These are phyloP conservation scores for Medicago ruthenica DNA, from an alignment of 306 rosid genomes.

Conservation along the genomic window DNA sequence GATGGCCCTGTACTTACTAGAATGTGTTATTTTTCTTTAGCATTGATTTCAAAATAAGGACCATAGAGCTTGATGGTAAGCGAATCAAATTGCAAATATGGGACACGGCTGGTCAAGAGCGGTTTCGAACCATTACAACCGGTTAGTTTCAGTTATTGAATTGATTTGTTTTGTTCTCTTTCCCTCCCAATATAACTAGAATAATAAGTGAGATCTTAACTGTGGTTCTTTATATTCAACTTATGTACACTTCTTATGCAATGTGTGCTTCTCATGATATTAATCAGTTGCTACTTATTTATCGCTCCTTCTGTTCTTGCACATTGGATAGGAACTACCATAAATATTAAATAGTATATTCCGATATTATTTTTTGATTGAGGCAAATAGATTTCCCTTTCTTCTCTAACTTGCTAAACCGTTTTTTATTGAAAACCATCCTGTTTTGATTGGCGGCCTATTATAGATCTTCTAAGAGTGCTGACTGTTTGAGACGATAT, in stretches of 20 bases:
- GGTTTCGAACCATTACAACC: slow-evolving; percentile 93
- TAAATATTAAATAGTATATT: neutral
- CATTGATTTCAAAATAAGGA: slow-evolving; percentile 97
- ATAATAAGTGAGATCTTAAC: slow-evolving; percentile 1
- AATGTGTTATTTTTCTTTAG: slow-evolving; percentile 53
- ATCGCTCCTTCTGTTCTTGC: slow-evolving; percentile 18
- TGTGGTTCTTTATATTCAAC: slow-evolving; percentile 10
- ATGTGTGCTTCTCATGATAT: neutral
- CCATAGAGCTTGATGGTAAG: slow-evolving; percentile 92
- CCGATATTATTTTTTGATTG: neutral
- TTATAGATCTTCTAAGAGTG: slow-evolving; percentile 8
- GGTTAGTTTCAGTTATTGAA: slow-evolving; percentile 59
- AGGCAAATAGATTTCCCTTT: slow-evolving; percentile 30
- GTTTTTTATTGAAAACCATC: slow-evolving; percentile 11
- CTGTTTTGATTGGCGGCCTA: slow-evolving; percentile 13
- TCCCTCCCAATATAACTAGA: neutral
- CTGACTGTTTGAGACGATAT: slow-evolving; percentile 24
- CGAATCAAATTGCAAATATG: slow-evolving; percentile 96
- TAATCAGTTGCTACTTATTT: slow-evolving; percentile 3
- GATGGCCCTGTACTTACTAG: slow-evolving; percentile 37
- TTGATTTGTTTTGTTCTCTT: neutral
- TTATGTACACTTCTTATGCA: neutral
- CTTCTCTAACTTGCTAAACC: slow-evolving; percentile 23
- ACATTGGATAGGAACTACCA: slow-evolving; percentile 8
- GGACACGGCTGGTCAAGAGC: slow-evolving; percentile 99